phyloP scores from a whole-genome alignment of 2,329 filamentous ascomycete species.

The Diaporthe ilicicola region DNA sequence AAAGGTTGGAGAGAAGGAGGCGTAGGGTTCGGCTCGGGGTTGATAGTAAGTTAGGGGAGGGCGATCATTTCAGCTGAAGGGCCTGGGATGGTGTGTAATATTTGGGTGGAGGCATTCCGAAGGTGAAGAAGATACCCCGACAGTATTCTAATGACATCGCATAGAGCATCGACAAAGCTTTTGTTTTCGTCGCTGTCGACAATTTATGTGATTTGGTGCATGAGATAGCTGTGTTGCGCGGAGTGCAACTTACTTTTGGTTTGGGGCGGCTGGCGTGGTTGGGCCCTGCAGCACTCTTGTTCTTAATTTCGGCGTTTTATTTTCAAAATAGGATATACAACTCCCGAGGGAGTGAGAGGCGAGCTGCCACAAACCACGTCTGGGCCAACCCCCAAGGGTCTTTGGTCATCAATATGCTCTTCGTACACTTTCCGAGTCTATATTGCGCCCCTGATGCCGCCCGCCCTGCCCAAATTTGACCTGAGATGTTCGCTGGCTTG shows the following conservation, averaged over 20 bases:
- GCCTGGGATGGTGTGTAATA: neutral
- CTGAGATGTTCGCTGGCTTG: neutral
- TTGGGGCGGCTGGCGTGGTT: neutral
- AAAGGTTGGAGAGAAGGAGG: constrained; percentile 52
- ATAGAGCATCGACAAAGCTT: neutral
- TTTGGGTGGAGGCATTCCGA: neutral
- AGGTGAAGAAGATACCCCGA: constrained; percentile 27
- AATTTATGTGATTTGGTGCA: too few species aligned
- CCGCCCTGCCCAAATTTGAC: neutral
- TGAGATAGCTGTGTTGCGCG: neutral
- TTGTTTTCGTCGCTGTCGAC: neutral
- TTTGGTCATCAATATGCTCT: constrained; percentile 20
- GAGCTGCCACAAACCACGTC: neutral
- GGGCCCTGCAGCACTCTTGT: neutral
- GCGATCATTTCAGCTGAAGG: constrained; percentile 71
- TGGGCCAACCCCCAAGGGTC: neutral
- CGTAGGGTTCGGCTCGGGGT: constrained; percentile 58
- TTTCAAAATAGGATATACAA: constrained; percentile 29
- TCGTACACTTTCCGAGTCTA: constrained; percentile 24
- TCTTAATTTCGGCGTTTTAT: constrained; percentile 14
- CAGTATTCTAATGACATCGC: neutral
- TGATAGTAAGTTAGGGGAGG: constrained; percentile 65
- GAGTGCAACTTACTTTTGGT: too few species aligned
- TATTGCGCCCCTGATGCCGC: constrained; percentile 28
- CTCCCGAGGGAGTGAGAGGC: constrained; percentile 30